Evolutionary conservation across 331 rosid genomes (phyloP).

Genomic region (Quercus lobata): DNA sequence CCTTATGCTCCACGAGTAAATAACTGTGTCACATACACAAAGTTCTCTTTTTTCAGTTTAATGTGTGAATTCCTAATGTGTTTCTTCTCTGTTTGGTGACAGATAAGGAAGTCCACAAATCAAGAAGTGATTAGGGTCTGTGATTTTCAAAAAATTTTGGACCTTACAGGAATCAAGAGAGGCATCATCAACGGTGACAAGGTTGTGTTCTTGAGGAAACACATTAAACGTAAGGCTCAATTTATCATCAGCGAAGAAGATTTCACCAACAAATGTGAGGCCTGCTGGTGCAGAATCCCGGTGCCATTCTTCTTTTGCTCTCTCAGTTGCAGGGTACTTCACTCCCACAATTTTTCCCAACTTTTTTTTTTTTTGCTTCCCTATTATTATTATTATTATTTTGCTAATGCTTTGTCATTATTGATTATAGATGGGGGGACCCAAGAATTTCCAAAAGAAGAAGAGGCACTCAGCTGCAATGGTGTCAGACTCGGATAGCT

Average conservation of each 20-base stretch:
- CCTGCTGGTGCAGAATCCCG: constrained; percentile 88
- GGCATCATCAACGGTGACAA: constrained; percentile 92
- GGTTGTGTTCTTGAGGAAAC: constrained; percentile 85
- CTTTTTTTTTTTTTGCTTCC: not conserved
- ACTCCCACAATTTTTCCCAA: constrained; percentile 8
- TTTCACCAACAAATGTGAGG: constrained; percentile 96
- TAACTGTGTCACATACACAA: too few species aligned
- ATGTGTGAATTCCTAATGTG: not conserved
- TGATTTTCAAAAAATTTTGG: constrained; percentile 87
- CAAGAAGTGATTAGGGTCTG: constrained; percentile 90
- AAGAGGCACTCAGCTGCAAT: too few species aligned
- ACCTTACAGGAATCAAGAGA: constrained; percentile 84
- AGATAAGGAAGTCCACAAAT: constrained; percentile 90
- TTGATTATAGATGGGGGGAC: too few species aligned
- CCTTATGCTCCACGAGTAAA: too few species aligned
- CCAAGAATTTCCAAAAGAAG: too few species aligned
- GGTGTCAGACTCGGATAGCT: too few species aligned
- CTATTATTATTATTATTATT: too few species aligned
- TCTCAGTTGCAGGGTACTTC: constrained; percentile 90
- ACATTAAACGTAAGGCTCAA: constrained; percentile 1
- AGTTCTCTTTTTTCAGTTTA: too few species aligned
- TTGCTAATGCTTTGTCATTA: too few species aligned
- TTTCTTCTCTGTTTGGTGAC: not conserved
- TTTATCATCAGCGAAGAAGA: constrained; percentile 83
- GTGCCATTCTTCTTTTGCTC: constrained; percentile 91